Percentiles rank a stretch among this genome's conserved stretches.
Conservation (phyloP, 2,329 filamentous ascomycete genomes). For the Shiraia sp. region DNA sequence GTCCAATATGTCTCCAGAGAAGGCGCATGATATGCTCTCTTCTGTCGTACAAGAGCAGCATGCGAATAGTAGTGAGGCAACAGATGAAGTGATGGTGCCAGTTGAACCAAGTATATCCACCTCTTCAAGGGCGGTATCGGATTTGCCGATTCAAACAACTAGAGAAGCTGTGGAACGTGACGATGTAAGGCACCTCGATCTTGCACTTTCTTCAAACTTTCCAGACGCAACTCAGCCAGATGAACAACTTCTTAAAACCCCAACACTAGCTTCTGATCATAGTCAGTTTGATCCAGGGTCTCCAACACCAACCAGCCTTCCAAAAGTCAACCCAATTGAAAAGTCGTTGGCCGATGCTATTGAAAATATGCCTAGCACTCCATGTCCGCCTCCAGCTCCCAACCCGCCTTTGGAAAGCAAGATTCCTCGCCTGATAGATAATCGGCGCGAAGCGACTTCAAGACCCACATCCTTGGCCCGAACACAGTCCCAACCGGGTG, state of each 20-base stretch:
- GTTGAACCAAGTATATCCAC: constrained; percentile 13
- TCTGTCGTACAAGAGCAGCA: constrained; percentile 69
- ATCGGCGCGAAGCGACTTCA: constrained; percentile 33
- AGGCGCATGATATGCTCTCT: constrained; percentile 65
- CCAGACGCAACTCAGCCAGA: constrained; percentile 22
- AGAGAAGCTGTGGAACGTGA: constrained; percentile 51
- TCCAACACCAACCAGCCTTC: constrained; percentile 32
- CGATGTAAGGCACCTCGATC: constrained; percentile 64
- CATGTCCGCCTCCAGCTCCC: constrained; percentile 20
- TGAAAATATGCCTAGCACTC: constrained; percentile 39
- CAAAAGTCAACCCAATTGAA: constrained; percentile 42
- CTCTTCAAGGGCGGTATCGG: constrained; percentile 11
- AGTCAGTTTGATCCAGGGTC: constrained; percentile 27
- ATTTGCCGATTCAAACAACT: constrained; percentile 32
- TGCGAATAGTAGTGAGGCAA: constrained; percentile 21
- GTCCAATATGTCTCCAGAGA: constrained; percentile 60
- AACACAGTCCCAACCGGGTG: constrained; percentile 44
- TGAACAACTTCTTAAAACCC: constrained; percentile 32
- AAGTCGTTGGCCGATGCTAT: constrained; percentile 38
- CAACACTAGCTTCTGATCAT: constrained; percentile 25
- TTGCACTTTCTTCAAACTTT: constrained; percentile 56
- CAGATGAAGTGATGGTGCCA: constrained; percentile 6
- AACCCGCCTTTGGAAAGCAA: constrained; percentile 36
- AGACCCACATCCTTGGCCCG: constrained; percentile 32
- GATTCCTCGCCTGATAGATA: constrained; percentile 45